These are phyloP conservation scores for Laetiporus sulphureus DNA, from an alignment of 1,284 basidiomycete species.

Conservation along the genomic window DNA sequence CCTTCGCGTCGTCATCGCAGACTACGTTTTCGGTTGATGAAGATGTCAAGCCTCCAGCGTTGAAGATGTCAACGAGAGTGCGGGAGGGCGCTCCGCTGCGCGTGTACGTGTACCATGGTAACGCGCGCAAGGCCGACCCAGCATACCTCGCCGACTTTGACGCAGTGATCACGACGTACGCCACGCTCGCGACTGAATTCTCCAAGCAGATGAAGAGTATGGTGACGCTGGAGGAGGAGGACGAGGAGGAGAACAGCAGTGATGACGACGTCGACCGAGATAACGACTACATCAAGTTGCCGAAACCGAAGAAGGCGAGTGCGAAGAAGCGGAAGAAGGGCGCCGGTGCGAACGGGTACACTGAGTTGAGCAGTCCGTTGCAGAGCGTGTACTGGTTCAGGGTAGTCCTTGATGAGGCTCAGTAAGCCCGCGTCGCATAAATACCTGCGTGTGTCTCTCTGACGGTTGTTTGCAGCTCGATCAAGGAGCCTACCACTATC, in stretches of 20 bases:
- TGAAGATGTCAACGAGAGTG: conserved; percentile 16
- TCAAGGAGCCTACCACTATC: conserved; percentile 94
- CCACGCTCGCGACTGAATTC: conserved; percentile 92
- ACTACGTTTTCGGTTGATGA: conserved; percentile 24
- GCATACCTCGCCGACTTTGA: conserved; percentile 88
- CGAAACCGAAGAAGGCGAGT: conserved; percentile 53
- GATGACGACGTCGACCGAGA: conserved; percentile 70
- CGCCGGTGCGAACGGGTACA: conserved; percentile 30
- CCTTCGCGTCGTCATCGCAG: conserved; percentile 20
- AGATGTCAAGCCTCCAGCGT: not conserved
- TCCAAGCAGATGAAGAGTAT: conserved; percentile 79
- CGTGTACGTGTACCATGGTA: conserved; percentile 96
- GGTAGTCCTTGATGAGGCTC: conserved; percentile 96
- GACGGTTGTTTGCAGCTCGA: conserved; percentile 55
- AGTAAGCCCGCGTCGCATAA: conserved; percentile 51
- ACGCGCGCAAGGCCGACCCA: conserved; percentile 81
- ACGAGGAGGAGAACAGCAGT: conserved; percentile 60
- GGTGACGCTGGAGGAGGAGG: conserved; percentile 52
- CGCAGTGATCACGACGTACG: conserved; percentile 96
- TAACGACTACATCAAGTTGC: conserved; percentile 54
- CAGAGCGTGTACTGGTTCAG: conserved; percentile 98
- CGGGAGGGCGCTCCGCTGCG: conserved; percentile 54
- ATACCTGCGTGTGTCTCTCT: conserved; percentile 1
- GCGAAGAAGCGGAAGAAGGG: conserved; percentile 56
- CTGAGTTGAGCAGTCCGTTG: conserved; percentile 77